Base-by-base conservation (phyloP, 345 rosid species). In the Populus simonii region DNA sequence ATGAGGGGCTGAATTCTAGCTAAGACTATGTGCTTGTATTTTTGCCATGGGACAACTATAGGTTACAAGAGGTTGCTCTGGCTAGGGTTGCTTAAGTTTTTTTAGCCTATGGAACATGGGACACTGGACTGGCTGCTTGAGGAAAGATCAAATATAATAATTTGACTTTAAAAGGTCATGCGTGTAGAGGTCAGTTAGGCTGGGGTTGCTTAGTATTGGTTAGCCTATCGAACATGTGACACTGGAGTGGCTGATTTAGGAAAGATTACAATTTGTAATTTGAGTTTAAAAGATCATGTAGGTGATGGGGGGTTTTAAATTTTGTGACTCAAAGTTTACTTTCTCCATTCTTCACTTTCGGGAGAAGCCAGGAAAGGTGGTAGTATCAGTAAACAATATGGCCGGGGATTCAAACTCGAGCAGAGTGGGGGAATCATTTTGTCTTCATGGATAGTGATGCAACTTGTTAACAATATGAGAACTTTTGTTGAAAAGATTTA, bases 21-120 rank as follows among this genome's bases (percentile, higher is more conserved):
- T 62, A 61, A 39, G 79, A 70, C 70, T 39, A 74, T 78, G 80
- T 79, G 55, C 76, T 73, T 35, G 47, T 73, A 66, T 67, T 69
- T 76, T n/a, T 39, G 80, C 53, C 74, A 45, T 38, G 51, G 62
- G 22, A 31, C 69, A 79, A 51, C 75, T 76, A 79, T 76, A 66
- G 73, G 72, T 76, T 55, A 57, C 63, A 9, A 10, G 25, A 57
- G 63, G 12, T 9, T 25, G 23, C 29, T 57, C n/a, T n/a, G 27
- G 29, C 63, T 57, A 15, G 63, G 63, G 63, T 55, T 55, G 25
- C 23, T 57, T 57, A 57, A 22, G n/a, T 22, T n/a, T 4, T 5
- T n/a, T 57, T 57, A n/a, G 63, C 63, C 63, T 57, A n/a, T 45
- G 51, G 17, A 45, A 13, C 51, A 45, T 11, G 51, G 51, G 51